Evolutionary conservation across 768 basidiomycete species (phyloP), one percentile per base, ranked within the genome.

Genomic region (Arthromyces matolae): DNA sequence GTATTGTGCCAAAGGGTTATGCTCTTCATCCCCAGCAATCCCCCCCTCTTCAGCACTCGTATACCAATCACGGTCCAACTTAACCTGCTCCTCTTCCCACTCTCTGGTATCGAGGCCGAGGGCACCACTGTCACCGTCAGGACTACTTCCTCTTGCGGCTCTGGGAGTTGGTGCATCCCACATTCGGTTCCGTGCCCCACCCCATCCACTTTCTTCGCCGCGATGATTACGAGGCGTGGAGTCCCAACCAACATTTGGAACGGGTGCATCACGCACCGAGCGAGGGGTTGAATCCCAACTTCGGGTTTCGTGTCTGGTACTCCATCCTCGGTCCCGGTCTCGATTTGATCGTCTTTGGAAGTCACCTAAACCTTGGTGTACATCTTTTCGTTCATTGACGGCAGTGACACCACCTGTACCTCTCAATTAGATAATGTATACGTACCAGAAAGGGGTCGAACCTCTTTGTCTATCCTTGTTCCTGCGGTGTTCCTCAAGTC

Each of bases 71-170:
- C 96, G 76, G 65, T 99, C 96, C 60, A 97, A 62, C 50, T 78
- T 77, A 10, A 93, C 77, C 64, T 96, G 93, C 64, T 98, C 96
- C 59, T 97, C 95, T 65, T 97, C 96, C 96, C 95, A 99, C 60
- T 96, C 95, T 41, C 88, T 75, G 35, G 79, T 75, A 61, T 93
- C 88, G 23, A 94, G 65, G 7, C 78, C 81, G 16, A 80, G 66
- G 12, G 78, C 76, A 20, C 70, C 78, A 42, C 79, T 84, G 25
- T 84, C 84, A 38, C 74, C 81, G 37, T 89, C 86, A 5, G 84
- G 82, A 53, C 86, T 89, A 0, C 73, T 79, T 3, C 78, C 84
- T 56, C 89, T 71, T 1, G 76, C 74, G 37, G 72, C 73, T 37
- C 86, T 75, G 4, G 90, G 90, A 0, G 90, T 93, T 1, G 88